These are phyloP conservation scores for Sarocladiaceae sp. DNA, from an alignment of 2,329 filamentous ascomycete species.

Conservation along the genomic window DNA sequence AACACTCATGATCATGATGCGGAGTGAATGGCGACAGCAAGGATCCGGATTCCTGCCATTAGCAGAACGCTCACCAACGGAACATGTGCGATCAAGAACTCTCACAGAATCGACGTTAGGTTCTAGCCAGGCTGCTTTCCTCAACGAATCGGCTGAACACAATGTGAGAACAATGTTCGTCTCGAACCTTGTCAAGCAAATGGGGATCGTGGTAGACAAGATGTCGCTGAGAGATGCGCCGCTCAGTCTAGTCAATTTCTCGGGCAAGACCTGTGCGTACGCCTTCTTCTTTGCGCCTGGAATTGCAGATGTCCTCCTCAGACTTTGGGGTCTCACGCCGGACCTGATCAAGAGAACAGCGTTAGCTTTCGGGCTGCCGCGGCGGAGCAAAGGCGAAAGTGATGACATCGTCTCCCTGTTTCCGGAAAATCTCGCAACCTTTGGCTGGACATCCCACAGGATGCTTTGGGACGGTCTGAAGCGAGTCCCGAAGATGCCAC, in stretches of 20 bases:
- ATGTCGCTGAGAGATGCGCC: slow-evolving; percentile 70
- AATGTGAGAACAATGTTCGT: slow-evolving; percentile 85
- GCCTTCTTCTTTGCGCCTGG: slow-evolving; percentile 90
- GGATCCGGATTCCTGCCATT: slow-evolving; percentile 62
- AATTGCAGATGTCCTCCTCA: slow-evolving; percentile 74
- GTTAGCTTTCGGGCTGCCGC: slow-evolving; percentile 59
- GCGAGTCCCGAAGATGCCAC: slow-evolving; percentile 56
- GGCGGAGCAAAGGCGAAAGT: slow-evolving; percentile 48
- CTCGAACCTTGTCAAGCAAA: slow-evolving; percentile 73
- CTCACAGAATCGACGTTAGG: slow-evolving; percentile 51
- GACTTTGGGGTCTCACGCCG: slow-evolving; percentile 69
- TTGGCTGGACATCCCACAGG: slow-evolving; percentile 50
- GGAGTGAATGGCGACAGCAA: slow-evolving; percentile 77
- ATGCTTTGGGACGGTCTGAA: slow-evolving; percentile 51
- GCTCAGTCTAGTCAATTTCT: slow-evolving; percentile 70
- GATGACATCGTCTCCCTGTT: slow-evolving; percentile 64
- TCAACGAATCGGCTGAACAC: slow-evolving; percentile 68
- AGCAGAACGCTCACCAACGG: slow-evolving; percentile 44
- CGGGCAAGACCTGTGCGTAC: slow-evolving; percentile 84
- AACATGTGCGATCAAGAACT: slow-evolving; percentile 37
- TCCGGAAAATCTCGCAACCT: slow-evolving; percentile 55
- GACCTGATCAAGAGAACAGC: slow-evolving; percentile 66
- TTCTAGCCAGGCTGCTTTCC: slow-evolving; percentile 52
- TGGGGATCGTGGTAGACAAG: slow-evolving; percentile 82
- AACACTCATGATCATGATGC: slow-evolving; percentile 75